Percentiles rank a stretch among this genome's conserved stretches.
Conservation (phyloP, 2,329 filamentous ascomycete genomes). For the Xylariaceae sp. region DNA sequence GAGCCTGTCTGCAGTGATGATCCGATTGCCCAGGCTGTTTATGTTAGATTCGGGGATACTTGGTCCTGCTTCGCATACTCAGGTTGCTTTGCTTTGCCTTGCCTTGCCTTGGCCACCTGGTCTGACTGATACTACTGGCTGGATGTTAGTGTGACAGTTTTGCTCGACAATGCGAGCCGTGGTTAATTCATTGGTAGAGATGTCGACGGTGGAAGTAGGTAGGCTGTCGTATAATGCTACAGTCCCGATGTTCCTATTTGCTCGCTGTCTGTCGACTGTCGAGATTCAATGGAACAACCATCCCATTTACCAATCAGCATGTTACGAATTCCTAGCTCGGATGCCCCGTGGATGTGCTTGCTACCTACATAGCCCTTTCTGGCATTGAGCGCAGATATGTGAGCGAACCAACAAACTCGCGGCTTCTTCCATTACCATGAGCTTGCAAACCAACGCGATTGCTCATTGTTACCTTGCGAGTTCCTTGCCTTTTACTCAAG, state of each 20-base stretch:
- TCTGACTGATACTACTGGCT: neutral
- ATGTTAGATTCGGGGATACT: neutral
- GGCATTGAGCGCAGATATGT: no score
- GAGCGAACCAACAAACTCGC: no score
- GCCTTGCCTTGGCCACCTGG: neutral
- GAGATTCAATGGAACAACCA: neutral
- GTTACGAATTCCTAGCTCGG: neutral
- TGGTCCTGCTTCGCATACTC: neutral
- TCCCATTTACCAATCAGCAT: neutral
- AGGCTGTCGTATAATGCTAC: neutral
- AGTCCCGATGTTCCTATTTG: neutral
- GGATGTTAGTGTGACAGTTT: neutral
- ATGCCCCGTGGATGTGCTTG: neutral
- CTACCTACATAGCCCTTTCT: neutral
- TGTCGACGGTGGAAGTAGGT: neutral
- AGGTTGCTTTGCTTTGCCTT: neutral
- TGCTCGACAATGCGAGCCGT: neutral
- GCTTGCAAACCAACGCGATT: neutral
- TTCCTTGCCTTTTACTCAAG: neutral
- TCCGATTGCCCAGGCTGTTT: neutral
- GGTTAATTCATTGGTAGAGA: neutral
- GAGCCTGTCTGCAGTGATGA: neutral
- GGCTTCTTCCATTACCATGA: neutral
- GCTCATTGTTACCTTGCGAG: neutral
- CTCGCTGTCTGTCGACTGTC: neutral